These are phyloP conservation scores for Alnus glutinosa DNA, from an alignment of 306 rosid species.

Conservation along the genomic window DNA sequence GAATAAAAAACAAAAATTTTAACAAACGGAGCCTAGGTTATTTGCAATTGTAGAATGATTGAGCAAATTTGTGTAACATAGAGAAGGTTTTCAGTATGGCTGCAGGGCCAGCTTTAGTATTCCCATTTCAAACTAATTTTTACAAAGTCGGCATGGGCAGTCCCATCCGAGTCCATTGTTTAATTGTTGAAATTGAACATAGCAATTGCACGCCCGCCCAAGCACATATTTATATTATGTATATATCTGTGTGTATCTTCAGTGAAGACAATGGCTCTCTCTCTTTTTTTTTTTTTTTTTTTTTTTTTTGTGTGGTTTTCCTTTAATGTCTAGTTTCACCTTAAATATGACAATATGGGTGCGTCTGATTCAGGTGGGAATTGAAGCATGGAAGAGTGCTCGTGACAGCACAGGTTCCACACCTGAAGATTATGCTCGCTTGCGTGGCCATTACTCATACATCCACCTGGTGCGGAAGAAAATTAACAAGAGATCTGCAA, in stretches of 20 bases:
- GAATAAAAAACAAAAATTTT: too few relatives aligned
- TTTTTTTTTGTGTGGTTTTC: too few relatives aligned
- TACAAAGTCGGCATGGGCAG: neutral
- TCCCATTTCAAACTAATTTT: neutral
- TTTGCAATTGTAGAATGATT: neutral
- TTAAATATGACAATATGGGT: conserved; percentile 13
- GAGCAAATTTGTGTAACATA: neutral
- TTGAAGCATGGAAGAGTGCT: conserved; percentile 82
- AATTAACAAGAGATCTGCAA: conserved; percentile 57
- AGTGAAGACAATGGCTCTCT: neutral
- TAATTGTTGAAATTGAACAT: neutral
- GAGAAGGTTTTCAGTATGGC: neutral
- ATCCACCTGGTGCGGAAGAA: conserved; percentile 75
- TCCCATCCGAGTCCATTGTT: neutral
- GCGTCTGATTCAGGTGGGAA: conserved; percentile 64
- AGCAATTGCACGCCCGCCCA: too few relatives aligned
- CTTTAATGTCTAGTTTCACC: neutral
- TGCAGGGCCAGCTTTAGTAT: neutral
- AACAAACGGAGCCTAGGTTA: neutral
- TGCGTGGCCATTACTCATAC: conserved; percentile 69
- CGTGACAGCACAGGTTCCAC: conserved; percentile 76
- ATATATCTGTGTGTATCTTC: too few relatives aligned
- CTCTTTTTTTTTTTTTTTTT: too few relatives aligned
- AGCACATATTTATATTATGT: too few relatives aligned
- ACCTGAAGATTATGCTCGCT: conserved; percentile 80